These are phyloP conservation scores for Debaryomyces udenii DNA, from an alignment of 1,139 yeast species.

Conservation along the genomic window DNA sequence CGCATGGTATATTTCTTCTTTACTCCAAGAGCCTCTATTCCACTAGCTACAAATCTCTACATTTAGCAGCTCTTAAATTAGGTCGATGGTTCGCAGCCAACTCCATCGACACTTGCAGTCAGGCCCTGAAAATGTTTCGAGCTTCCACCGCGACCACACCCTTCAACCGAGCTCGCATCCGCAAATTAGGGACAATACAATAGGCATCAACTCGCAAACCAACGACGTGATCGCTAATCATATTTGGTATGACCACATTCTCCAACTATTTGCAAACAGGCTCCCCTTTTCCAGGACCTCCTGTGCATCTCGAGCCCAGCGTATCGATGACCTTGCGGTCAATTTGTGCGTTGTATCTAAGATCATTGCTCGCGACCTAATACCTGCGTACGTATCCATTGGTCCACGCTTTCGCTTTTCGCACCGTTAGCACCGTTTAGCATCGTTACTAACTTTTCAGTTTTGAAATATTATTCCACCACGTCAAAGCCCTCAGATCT, in stretches of 20 bases:
- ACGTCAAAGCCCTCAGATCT: conserved; percentile 2
- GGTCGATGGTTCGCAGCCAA: too few species aligned
- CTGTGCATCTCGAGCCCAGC: not conserved
- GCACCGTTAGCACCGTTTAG: too few species aligned
- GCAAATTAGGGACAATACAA: not conserved
- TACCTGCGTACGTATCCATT: conserved; percentile 5
- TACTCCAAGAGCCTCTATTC: too few species aligned
- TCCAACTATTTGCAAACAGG: not conserved
- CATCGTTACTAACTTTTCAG: conserved; percentile 2
- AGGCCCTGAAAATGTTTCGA: not conserved
- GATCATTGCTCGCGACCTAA: conserved; percentile 3
- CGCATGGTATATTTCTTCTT: too few species aligned
- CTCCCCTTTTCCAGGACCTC: not conserved
- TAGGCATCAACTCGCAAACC: too few species aligned
- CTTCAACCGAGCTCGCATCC: too few species aligned
- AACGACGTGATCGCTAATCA: not conserved
- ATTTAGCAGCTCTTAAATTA: too few species aligned
- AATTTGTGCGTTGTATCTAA: conserved; percentile 4
- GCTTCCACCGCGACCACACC: not conserved
- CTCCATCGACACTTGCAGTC: not conserved
- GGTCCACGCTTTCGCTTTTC: not conserved
- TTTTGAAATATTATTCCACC: conserved; percentile 2
- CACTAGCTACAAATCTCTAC: too few species aligned
- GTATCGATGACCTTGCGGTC: conserved; percentile 4
- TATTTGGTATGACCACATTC: not conserved